Base-by-base conservation (phyloP, 768 basidiomycete species). In the Hemileccinum impolitum region DNA sequence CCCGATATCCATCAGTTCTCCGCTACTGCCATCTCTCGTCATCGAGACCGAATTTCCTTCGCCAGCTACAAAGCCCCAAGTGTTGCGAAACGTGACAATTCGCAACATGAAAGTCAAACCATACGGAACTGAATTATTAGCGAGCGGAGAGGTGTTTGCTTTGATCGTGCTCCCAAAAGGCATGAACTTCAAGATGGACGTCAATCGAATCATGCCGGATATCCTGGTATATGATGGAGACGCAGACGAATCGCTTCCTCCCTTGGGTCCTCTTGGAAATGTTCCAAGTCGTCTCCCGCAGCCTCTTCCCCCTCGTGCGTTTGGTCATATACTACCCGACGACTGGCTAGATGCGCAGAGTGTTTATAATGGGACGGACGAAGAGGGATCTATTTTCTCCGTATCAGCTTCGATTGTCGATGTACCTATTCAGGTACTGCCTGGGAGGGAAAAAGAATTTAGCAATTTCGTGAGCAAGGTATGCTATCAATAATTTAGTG, bases 391-490 rank as follows among this genome's bases (percentile, higher is more conserved):
- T 1, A 69, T 73, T 4, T 82, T 82, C 53, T 68, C 70, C 0
- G 79, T 93, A 11, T 74, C 76, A 0, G 87, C 90, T 8, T 74
- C 75, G 54, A 77, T 92, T 40, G 73, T 76, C 2, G 85, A 91
- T 56, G 83, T 89, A 11, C 88, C 90, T 12, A 68, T 93, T 26
- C 70, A 89, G 48, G 85, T 92, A 10, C 70, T 93, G 0, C 87
- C 89, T 0, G 88, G 90, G 6, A 77, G 90, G 37, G 78, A 90
- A 64, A 80, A 75, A 52, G 79, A 86, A 58, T 90, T 93, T 54
- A 81, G 84, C 51, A 73, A 75, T 46, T 93, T 93, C 52, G 79
- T 92, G 14, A 69, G 76, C 54, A 92, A 93, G 82, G 89, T 88
- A 32, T 19, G 62, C 28, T 3, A n/a, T 34, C 8, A 15, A 8